Evolutionary conservation across 192 early-diverging fungal species (phyloP), one percentile per base, ranked within the genome.

Genomic region (Umbelopsis vinacea): DNA sequence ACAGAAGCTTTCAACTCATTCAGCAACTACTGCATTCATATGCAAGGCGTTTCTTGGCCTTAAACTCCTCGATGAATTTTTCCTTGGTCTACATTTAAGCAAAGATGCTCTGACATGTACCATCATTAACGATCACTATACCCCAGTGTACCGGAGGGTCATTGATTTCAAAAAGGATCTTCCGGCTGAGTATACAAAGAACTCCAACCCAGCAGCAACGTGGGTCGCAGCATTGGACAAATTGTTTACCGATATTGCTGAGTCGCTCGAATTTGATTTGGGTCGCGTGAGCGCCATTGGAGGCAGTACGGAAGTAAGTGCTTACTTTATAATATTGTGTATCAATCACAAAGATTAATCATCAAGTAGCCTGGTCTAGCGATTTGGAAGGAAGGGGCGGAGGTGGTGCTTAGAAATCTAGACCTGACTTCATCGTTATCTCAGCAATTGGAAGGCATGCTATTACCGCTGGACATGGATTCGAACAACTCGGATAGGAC

Each of bases 71-170:
- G 57, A 63, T 35, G 57, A 63, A 29, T 63, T 63, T 35, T 63
- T 35, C 57, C 57, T 63, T 11, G 57, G 57, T 29, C 35, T 63
- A 37, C 24, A 63, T 63, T 35, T 63, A 26, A 11, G 19, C 11
- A 17, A 63, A 12, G 17, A 29, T 29, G 33, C 23, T 37, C 26
- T 63, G 26, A 63, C 57, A 37, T 63, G 57, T 26, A 63, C 57
- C 33, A 63, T 63, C 17, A 63, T 63, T 26, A 63, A 63, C 26
- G 57, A 63, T 26, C 57, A 63, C 33, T 63, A 63, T 19, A 63
- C 26, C 19, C 57, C 57, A 6, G 57, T 63, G 14, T 63, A 37
- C 15, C 57, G 57, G 0, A 63, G n/a, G 33, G 10, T 12, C 19
- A 37, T 63, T 14, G 19, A 37, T 17, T 63, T 37, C 33, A 19